Percentiles rank a stretch among this genome's conserved stretches.
These are phyloP conservation scores for Neurospora cerealis DNA, from an alignment of 495 filamentous ascomycete species.

Conservation along the genomic window DNA sequence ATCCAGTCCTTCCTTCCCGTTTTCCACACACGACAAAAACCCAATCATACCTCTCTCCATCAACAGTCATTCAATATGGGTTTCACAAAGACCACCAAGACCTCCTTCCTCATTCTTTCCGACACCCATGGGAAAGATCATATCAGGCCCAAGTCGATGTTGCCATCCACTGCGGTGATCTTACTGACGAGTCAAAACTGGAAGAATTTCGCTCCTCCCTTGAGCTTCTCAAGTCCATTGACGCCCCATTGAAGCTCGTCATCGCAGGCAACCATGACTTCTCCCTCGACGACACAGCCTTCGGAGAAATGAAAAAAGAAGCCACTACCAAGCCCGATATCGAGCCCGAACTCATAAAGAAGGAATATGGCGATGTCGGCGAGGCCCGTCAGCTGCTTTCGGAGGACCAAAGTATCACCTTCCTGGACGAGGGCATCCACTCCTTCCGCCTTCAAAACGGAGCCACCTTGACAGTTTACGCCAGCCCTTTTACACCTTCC, in stretches of 20 bases:
- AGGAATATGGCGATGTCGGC: constrained; percentile 14
- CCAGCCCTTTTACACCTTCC: constrained; percentile 58
- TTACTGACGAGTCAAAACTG: constrained; percentile 52
- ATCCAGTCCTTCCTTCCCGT: neutral
- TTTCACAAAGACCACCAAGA: constrained; percentile 6
- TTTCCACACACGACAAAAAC: neutral
- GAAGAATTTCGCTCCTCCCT: constrained; percentile 44
- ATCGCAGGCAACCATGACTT: constrained; percentile 80
- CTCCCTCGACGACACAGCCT: constrained; percentile 48
- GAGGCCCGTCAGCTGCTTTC: constrained; percentile 15
- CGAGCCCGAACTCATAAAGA: constrained; percentile 9
- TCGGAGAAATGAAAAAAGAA: constrained; percentile 7
- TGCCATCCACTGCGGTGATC: constrained; percentile 63
- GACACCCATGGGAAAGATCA: constrained; percentile 45
- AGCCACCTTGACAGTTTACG: constrained; percentile 53
- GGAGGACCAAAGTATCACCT: constrained; percentile 47
- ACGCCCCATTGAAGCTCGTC: constrained; percentile 64
- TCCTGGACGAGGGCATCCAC: constrained; percentile 57
- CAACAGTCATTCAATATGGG: neutral
- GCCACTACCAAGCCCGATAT: neutral
- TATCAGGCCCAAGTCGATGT: constrained; percentile 38
- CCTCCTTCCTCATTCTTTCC: constrained; percentile 48
- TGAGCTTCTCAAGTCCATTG: constrained; percentile 41
- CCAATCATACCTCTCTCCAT: neutral
- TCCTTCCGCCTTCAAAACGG: constrained; percentile 48